A percentile compares a stretch with the other conserved stretches of the same genome.
These are phyloP conservation scores for Excoecaria agallocha DNA, from an alignment of 345 rosid species.

Conservation along the genomic window DNA sequence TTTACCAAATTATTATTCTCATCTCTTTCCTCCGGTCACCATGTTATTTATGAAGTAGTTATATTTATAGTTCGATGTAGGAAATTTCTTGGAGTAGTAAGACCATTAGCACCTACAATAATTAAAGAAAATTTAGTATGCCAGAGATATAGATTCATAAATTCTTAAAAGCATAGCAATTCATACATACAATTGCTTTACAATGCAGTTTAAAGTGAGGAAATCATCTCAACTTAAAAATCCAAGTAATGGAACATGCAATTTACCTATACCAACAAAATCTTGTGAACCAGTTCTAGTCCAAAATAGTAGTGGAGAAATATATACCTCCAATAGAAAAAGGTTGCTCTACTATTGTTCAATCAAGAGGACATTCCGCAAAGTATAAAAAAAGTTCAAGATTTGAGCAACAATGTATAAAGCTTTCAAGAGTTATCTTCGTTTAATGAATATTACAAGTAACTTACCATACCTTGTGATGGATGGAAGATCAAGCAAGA, in stretches of 20 bases:
- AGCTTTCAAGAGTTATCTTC: neutral
- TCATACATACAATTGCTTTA: too few species aligned
- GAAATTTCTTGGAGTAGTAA: too few species aligned
- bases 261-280: neutral
- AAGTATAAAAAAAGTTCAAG: neutral
- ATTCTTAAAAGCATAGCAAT: too few species aligned
- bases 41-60: too few species aligned
- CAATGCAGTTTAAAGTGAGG: too few species aligned
- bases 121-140: too few species aligned
- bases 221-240: neutral
- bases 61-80: too few species aligned
- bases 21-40: too few species aligned
- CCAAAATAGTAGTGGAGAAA: neutral
- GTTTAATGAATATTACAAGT: slow-evolving; percentile 13
- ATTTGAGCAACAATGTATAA: neutral
- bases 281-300: neutral
- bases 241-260: neutral
- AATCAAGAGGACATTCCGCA: slow-evolving; percentile 44
- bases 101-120: too few species aligned
- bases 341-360: slow-evolving; percentile 91
- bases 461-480: slow-evolving; percentile 91
- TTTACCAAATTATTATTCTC: too few species aligned
- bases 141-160: too few species aligned
- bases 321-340: slow-evolving; percentile 87
- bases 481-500: slow-evolving; percentile 85